phyloP scores from a whole-genome alignment of 1,284 basidiomycete species.

The Tausonia pullulans region DNA sequence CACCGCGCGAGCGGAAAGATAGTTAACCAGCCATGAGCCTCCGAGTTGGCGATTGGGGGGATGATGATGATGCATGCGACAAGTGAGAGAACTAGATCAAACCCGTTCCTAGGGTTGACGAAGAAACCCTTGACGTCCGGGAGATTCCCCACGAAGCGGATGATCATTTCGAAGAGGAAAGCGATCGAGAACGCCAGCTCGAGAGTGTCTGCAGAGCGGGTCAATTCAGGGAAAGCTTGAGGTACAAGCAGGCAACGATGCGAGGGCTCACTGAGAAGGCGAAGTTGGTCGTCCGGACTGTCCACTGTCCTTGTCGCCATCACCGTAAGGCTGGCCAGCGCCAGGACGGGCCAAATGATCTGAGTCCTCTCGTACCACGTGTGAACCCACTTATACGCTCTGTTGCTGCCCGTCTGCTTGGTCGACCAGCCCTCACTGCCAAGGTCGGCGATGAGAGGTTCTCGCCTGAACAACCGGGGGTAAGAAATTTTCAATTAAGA shows the following conservation, averaged over 20 bases:
- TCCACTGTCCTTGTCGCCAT: conserved; percentile 64
- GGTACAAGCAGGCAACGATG: not conserved
- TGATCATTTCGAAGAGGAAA: conserved; percentile 79
- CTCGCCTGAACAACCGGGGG: too few species aligned
- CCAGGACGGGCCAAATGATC: conserved; percentile 68
- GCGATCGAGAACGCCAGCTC: conserved; percentile 72
- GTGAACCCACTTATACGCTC: too few species aligned
- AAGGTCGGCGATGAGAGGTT: too few species aligned
- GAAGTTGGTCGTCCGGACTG: conserved; percentile 33
- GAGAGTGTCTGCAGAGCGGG: conserved; percentile 43
- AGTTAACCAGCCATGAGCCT: conserved; percentile 80
- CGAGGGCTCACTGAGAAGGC: conserved; percentile 32
- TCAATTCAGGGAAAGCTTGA: not conserved
- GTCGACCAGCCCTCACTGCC: not conserved
- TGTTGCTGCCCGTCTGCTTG: not conserved
- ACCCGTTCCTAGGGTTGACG: conserved; percentile 50
- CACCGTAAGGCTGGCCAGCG: conserved; percentile 52
- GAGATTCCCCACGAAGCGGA: conserved; percentile 59
- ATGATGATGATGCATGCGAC: conserved; percentile 75
- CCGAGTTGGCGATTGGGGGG: conserved; percentile 56
- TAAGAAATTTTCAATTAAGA: not conserved
- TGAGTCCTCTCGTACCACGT: conserved; percentile 37
- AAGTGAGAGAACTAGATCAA: conserved; percentile 75
- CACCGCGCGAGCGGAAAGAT: conserved; percentile 80
- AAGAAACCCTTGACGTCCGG: conserved; percentile 80